Evolutionary conservation across 768 basidiomycete genomes (phyloP).

Genomic region (Amanita polypyramis): DNA sequence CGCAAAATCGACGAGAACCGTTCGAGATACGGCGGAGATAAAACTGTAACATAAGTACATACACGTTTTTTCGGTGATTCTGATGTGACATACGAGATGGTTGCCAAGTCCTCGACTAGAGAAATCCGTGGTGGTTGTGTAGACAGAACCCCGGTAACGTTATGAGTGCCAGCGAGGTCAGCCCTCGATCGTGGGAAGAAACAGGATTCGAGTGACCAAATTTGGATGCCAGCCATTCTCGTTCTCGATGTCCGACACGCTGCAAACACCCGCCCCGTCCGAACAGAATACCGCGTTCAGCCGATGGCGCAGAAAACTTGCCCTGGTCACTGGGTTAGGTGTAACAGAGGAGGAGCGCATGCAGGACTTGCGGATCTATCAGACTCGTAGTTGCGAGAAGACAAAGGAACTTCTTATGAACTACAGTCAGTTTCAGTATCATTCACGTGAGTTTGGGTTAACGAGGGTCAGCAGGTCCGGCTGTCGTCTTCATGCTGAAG

Average conservation of each 20-base stretch:
- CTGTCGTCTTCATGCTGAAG: conserved; percentile 84
- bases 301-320: conserved; percentile 36
- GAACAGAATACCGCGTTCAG: conserved; percentile 28
- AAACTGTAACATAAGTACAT: background rate
- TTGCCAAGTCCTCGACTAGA: background rate
- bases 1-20: background rate
- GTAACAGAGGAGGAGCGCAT: conserved; percentile 36
- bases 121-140: too few relatives aligned
- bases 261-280: conserved; percentile 12
- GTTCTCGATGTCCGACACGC: conserved; percentile 18
- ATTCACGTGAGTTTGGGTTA: conserved; percentile 10
- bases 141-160: too few relatives aligned
- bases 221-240: conserved; percentile 7
- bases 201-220: conserved; percentile 8
- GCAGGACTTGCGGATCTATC: conserved; percentile 24
- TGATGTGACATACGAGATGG: background rate
- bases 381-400: conserved; percentile 47
- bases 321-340: conserved; percentile 38
- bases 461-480: conserved; percentile 47
- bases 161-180: background rate
- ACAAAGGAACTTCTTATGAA: conserved; percentile 60
- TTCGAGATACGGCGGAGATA: background rate
- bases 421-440: conserved; percentile 41
- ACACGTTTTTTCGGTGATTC: background rate
- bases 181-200: background rate